A percentile compares a stretch with the other conserved stretches of the same genome.
Conservation (phyloP, 169 alveolate genomes). For the Cryptosporidium andersoni region DNA sequence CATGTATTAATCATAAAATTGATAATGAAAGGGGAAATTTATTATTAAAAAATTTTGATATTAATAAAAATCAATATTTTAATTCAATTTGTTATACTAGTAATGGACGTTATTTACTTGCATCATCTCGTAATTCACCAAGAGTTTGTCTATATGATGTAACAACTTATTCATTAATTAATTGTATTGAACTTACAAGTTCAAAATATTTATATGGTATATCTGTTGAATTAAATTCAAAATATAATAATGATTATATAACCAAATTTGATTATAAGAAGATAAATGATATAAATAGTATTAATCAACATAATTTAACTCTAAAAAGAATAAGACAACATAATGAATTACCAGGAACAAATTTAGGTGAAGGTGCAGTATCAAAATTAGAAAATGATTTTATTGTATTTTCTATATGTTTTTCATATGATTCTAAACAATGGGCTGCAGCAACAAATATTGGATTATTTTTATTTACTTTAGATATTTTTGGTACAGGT, state of each 20-base stretch:
- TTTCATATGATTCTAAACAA: conserved; percentile 74
- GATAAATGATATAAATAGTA: conserved; percentile 13
- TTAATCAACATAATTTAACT: conserved; percentile 71
- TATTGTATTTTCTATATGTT: conserved; percentile 63
- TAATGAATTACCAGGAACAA: conserved; percentile 77
- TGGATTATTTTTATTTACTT: conserved; percentile 73
- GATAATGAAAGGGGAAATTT: neutral
- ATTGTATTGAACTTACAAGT: conserved; percentile 73
- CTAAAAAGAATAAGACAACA: conserved; percentile 73
- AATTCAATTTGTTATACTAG: conserved; percentile 77
- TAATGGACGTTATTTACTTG: conserved; percentile 76
- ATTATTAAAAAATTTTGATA: conserved; percentile 55
- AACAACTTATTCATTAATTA: conserved; percentile 73
- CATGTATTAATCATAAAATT: conserved; percentile 77
- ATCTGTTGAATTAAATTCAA: conserved; percentile 75
- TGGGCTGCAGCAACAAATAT: conserved; percentile 79
- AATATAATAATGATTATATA: conserved; percentile 63
- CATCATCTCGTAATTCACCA: conserved; percentile 79
- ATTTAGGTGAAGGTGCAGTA: conserved; percentile 73
- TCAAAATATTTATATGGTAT: conserved; percentile 77
- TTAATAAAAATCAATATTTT: conserved; percentile 78
- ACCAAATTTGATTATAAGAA: neutral
- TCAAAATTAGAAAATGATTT: conserved; percentile 63
- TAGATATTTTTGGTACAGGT: conserved; percentile 69
- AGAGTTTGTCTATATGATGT: conserved; percentile 79